phyloP scores from a whole-genome alignment of 192 early-diverging fungal genomes.

The Rhizophagus sp. region DNA sequence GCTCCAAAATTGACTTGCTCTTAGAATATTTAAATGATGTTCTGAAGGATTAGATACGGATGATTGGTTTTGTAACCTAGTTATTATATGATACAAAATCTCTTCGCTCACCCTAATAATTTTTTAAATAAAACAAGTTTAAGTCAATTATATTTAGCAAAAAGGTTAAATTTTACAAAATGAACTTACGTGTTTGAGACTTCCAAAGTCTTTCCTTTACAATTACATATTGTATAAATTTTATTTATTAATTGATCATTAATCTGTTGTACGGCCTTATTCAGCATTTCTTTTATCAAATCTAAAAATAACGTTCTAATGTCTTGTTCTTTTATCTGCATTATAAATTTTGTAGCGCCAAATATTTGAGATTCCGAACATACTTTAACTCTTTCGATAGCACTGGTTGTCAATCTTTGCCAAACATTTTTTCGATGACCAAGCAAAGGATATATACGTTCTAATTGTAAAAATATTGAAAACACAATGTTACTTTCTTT shows the following conservation, averaged over 20 bases:
- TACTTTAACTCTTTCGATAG: neutral
- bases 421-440: neutral
- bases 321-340: neutral
- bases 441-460: neutral
- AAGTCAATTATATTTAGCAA: too few relatives aligned
- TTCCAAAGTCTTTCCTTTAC: neutral
- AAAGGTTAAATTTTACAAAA: too few relatives aligned
- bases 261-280: neutral
- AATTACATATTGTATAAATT: neutral
- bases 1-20: constrained; percentile 5
- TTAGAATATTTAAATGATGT: neutral
- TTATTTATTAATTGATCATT: neutral
- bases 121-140: too few relatives aligned
- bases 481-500: neutral
- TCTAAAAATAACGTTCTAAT: neutral
- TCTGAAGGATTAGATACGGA: neutral
- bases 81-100: neutral
- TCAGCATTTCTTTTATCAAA: neutral
- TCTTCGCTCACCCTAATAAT: constrained; percentile 7
- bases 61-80: neutral
- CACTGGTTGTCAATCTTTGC: neutral
- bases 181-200: neutral
- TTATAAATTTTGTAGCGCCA: neutral
- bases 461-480: neutral
- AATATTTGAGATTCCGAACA: neutral